Base-by-base conservation (phyloP, 2,329 filamentous ascomycete species). In the Nemania sp. region DNA sequence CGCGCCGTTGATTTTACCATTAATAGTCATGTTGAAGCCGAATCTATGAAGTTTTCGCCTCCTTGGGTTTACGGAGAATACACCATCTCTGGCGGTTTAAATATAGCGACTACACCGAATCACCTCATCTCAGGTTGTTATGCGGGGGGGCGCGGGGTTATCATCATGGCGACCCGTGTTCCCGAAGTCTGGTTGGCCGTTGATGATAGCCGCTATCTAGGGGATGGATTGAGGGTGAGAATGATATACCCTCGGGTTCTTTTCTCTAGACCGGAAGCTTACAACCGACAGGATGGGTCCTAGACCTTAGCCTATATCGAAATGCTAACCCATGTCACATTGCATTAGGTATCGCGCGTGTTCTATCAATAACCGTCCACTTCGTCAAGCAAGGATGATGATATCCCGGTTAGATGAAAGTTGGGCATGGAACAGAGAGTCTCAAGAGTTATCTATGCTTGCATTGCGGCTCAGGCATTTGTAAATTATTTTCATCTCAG, bases 1-100 rank as follows among this genome's bases (percentile, higher is more conserved):
- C 53, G 63, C 57, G 43, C 68, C 67, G 29, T 71, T 73, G 49
- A 26, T 64, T 26, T 57, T 58, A 11, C 69, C 68, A 60, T 74
- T 73, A 26, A 56, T 56, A 29, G 68, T 51, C 75, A 43, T 2
- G 18, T 20, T 29, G 27, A 5, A 13, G 29, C n/a, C n/a, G n/a
- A 27, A 64, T 38, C 6, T 35, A n/a, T 10, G 3, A 13, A 7
- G 24, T 24, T 27, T 15, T n/a, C n/a, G 35, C 13, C 32, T 47
- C 7, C 13, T 5, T 43, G 26, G 10, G 18, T 47, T 35, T 5
- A 35, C 20, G 13, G 24, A 55, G 22, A 43, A 47, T 52, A 41
- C 43, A 18, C 56, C 20, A 18, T 53, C 26, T 29, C 26, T n/a
- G 6, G 24, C 10, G 27, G 8, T n/a, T 64, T 62, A 53, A 61